A percentile compares a stretch with the other conserved stretches of the same genome.
Conservation (phyloP, 306 rosid species). For the Bauhinia variegata region DNA sequence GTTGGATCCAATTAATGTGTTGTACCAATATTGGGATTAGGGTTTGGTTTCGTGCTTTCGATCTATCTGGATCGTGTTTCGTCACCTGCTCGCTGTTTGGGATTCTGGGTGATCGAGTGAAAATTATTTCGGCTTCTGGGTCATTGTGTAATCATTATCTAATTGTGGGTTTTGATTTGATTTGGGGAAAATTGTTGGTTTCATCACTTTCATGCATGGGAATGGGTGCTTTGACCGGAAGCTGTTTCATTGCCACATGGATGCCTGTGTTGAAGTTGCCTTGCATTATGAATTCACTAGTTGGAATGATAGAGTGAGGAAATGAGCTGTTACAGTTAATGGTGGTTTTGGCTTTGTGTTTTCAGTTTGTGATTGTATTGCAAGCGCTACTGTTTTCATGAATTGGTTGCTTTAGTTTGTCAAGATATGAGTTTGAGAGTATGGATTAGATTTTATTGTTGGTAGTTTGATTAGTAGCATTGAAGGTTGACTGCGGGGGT, state of each 20-base stretch:
- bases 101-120: slow-evolving; percentile 27
- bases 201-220: slow-evolving; percentile 18
- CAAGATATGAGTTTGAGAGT: slow-evolving; percentile 24
- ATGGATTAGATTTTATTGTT: slow-evolving; percentile 38
- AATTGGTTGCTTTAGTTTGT: slow-evolving; percentile 29
- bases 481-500: slow-evolving; percentile 33
- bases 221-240: slow-evolving; percentile 23
- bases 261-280: slow-evolving; percentile 6
- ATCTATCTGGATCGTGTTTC: slow-evolving; percentile 63
- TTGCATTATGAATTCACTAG: slow-evolving; percentile 45
- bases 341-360: slow-evolving; percentile 32
- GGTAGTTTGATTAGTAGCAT: slow-evolving; percentile 18
- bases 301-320: slow-evolving; percentile 43
- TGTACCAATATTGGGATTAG: slow-evolving; percentile 51
- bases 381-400: slow-evolving; percentile 28
- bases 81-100: slow-evolving; percentile 19
- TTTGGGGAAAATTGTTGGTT: slow-evolving; percentile 40
- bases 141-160: slow-evolving; percentile 31
- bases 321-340: slow-evolving; percentile 44
- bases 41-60: slow-evolving; percentile 59
- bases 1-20: slow-evolving; percentile 70
- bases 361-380: slow-evolving; percentile 35
- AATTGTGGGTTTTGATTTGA: slow-evolving; percentile 40
- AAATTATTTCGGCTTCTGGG: slow-evolving; percentile 44
- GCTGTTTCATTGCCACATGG: slow-evolving; percentile 33